phyloP scores from a whole-genome alignment of 2,329 filamentous ascomycete species.

The Didymella lethalis region DNA sequence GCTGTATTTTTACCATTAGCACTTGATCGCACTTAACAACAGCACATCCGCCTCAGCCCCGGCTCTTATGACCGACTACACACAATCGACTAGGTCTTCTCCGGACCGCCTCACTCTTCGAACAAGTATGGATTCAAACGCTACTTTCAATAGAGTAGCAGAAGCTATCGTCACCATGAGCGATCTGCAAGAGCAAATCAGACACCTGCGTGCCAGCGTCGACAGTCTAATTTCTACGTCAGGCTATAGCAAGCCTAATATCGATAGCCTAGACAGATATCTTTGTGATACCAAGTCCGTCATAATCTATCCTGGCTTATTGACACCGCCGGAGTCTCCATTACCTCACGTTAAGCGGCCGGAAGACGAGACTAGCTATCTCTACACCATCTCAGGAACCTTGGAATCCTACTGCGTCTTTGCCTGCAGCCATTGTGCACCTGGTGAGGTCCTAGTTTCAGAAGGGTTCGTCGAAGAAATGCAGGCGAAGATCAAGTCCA shows the following conservation, averaged over 20 bases:
- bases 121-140: not conserved
- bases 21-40: not conserved
- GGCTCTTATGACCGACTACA: not conserved
- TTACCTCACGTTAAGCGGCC: not conserved
- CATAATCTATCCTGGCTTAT: not conserved
- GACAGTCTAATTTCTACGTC: not conserved
- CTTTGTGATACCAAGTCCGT: not conserved
- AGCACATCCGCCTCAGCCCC: not conserved
- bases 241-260: not conserved
- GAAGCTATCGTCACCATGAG: not conserved
- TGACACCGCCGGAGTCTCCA: not conserved
- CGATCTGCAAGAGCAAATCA: not conserved
- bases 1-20: not conserved
- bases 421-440: not conserved
- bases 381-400: not conserved
- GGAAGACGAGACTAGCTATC: not conserved
- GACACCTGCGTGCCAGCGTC: not conserved
- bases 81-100: not conserved
- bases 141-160: not conserved
- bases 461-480: not conserved
- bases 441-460: not conserved
- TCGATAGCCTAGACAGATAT: not conserved
- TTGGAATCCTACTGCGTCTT: not conserved
- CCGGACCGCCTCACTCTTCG: not conserved
- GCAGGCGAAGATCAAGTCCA: not conserved